Percentiles rank a stretch among this genome's conserved stretches.
Conservation (phyloP, 2,329 filamentous ascomycete genomes). For the Hymenoscyphus fraxineus region DNA sequence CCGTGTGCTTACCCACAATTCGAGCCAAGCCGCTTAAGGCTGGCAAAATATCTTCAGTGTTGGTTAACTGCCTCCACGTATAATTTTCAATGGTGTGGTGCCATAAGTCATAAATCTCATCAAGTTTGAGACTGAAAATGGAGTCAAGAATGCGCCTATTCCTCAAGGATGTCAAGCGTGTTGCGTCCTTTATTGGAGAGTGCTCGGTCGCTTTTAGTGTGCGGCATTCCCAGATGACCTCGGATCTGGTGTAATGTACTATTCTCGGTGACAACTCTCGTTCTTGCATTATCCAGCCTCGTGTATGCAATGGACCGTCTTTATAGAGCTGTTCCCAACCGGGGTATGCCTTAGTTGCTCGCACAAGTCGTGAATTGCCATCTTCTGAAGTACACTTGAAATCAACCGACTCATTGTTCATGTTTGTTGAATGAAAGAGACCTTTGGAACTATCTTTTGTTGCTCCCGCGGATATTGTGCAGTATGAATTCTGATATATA, state of each 20-base stretch:
- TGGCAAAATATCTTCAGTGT: neutral
- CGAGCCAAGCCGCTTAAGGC: neutral
- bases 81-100: neutral
- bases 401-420: neutral
- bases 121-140: neutral
- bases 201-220: neutral
- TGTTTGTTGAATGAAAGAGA: neutral
- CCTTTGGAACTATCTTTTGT: neutral
- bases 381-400: neutral
- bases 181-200: neutral
- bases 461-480: neutral
- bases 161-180: neutral
- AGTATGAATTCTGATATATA: neutral
- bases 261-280: neutral
- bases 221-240: neutral
- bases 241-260: neutral
- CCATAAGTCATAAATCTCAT: neutral
- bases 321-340: neutral
- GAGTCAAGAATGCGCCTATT: neutral
- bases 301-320: neutral
- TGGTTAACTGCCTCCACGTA: neutral
- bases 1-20: neutral
- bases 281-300: neutral
- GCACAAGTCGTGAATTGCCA: neutral
- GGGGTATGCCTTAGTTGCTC: neutral